Conservation (phyloP, 768 basidiomycete genomes). For the Suillus lakei region DNA sequence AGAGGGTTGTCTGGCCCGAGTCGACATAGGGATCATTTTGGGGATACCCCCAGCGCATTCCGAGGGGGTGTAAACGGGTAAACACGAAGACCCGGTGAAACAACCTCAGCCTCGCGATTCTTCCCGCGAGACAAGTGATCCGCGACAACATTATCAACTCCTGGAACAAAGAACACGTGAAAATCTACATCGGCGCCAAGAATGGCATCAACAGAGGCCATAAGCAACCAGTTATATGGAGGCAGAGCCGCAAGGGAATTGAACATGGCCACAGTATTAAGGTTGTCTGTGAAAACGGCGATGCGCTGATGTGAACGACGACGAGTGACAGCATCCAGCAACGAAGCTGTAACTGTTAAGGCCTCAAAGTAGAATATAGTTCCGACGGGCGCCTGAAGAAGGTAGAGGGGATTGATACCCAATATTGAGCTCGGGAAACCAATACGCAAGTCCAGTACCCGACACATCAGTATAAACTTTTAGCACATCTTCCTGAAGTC, state of each 20-base stretch:
- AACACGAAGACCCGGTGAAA: conserved; percentile 3
- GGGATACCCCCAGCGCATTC: conserved; percentile 31
- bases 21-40: background rate
- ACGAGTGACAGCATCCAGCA: conserved; percentile 8
- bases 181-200: conserved; percentile 19
- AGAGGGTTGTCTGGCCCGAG: conserved; percentile 7
- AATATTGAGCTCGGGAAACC: conserved; percentile 20
- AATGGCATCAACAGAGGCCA: conserved; percentile 14
- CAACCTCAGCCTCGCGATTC: conserved; percentile 19
- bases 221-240: conserved; percentile 22
- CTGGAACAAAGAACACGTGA: conserved; percentile 30
- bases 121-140: conserved; percentile 27
- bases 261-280: conserved; percentile 41
- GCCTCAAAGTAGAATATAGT: conserved; percentile 37
- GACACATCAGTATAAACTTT: conserved; percentile 31
- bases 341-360: conserved; percentile 22
- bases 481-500: background rate
- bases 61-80: conserved; percentile 31
- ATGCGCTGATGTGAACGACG: conserved; percentile 1
- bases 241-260: conserved; percentile 21
- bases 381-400: accelerated
- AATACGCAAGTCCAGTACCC: conserved; percentile 23
- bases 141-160: conserved; percentile 28
- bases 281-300: conserved; percentile 35
- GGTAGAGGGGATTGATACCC: conserved; percentile 26